Evolutionary conservation across 2,329 filamentous ascomycete species (phyloP).

Genomic region (Colletotrichum spinosum): DNA sequence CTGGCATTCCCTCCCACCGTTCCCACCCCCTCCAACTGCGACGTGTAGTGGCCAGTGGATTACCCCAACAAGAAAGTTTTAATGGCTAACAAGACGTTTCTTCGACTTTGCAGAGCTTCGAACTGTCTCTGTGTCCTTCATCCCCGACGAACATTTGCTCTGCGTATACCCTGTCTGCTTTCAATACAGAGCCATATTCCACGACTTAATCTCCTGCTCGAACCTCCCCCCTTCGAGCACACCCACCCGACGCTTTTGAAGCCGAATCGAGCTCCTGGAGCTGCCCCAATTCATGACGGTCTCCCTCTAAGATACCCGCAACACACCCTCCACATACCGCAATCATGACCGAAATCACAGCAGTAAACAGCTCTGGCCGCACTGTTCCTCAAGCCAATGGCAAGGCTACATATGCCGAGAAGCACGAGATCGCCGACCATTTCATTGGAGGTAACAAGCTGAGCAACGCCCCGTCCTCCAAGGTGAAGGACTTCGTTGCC

Average conservation of each 20-base stretch:
- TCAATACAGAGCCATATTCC: constrained; percentile 23
- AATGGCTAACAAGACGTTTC: constrained; percentile 23
- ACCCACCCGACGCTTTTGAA: constrained; percentile 1
- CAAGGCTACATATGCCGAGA: constrained; percentile 78
- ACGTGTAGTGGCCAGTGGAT: neutral
- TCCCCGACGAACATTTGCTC: constrained; percentile 27
- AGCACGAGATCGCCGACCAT: constrained; percentile 86
- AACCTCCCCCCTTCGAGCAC: constrained; percentile 34
- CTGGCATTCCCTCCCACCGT: constrained; percentile 28
- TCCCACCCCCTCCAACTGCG: constrained; percentile 17
- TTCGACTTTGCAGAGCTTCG: constrained; percentile 27
- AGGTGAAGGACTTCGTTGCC: constrained; percentile 96
- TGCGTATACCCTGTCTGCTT: constrained; percentile 34
- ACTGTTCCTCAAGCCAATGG: constrained; percentile 67
- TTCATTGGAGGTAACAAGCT: constrained; percentile 97
- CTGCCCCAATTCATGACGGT: constrained; percentile 37
- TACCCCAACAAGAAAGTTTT: constrained; percentile 37
- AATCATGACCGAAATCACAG: constrained; percentile 63
- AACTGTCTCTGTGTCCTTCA: constrained; percentile 36
- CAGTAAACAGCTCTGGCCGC: constrained; percentile 56
- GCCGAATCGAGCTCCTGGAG: constrained; percentile 33
- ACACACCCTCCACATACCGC: constrained; percentile 31
- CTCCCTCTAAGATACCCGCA: constrained; percentile 37
- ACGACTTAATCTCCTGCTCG: constrained; percentile 36
- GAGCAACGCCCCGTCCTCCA: constrained; percentile 82